Percentiles rank a stretch among this genome's conserved stretches.
phyloP scores from a whole-genome alignment of 306 rosid species.

The Citrullus amarus region DNA sequence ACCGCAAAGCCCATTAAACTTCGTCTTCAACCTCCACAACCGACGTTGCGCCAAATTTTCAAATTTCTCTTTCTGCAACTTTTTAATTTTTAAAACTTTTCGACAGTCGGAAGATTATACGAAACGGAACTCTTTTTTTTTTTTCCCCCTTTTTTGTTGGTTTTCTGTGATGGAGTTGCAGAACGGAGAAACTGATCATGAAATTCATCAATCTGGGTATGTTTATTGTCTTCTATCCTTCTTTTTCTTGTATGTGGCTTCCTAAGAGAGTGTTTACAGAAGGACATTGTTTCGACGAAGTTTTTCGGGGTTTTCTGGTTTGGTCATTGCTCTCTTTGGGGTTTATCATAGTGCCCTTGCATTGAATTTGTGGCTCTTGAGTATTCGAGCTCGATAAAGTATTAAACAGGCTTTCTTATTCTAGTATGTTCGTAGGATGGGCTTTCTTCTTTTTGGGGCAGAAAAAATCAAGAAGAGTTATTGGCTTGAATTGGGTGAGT shows the following conservation, averaged over 20 bases:
- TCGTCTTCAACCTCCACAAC: neutral
- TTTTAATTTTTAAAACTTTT: no score
- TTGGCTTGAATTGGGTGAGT: neutral
- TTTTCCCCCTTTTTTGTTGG: neutral
- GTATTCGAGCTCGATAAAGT: neutral
- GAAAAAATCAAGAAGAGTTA: neutral
- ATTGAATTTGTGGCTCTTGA: neutral
- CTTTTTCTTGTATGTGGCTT: neutral
- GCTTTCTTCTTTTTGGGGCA: no score
- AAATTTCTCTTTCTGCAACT: neutral
- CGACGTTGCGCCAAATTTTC: conserved; percentile 7
- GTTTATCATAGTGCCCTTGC: no score
- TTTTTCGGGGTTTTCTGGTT: neutral
- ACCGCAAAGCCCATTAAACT: conserved; percentile 4
- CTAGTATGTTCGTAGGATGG: no score
- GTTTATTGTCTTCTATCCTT: neutral
- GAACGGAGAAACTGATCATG: neutral
- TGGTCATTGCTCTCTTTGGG: no score
- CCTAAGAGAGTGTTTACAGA: neutral
- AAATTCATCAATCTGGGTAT: neutral
- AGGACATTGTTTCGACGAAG: neutral
- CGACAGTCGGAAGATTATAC: neutral
- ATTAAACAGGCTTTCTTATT: neutral
- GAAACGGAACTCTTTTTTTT: neutral
- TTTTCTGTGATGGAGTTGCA: conserved; percentile 3